Conservation (phyloP, 257 asterid genomes). For the Solanum gandarillasii region DNA sequence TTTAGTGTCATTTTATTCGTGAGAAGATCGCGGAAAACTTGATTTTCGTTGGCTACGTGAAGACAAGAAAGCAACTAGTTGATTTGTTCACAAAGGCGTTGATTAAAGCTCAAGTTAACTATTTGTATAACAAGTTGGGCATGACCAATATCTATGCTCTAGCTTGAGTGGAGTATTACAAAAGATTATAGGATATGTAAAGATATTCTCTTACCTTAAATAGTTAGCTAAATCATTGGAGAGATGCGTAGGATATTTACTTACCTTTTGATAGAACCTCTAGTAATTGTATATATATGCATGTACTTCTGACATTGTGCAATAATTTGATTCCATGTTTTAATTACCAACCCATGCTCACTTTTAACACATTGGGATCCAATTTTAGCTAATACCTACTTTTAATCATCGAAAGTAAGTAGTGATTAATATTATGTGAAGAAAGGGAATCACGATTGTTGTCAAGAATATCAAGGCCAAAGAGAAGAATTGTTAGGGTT, state of each 20-base stretch:
- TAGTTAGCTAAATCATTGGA: neutral
- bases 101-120: neutral
- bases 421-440: neutral
- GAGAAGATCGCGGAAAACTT: too few relatives aligned
- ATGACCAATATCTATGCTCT: neutral
- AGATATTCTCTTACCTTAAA: neutral
- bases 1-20: too few relatives aligned
- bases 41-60: neutral
- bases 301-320: neutral
- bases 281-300: neutral
- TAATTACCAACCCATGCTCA: neutral
- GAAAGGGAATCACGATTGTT: neutral
- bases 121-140: neutral
- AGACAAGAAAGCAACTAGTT: neutral
- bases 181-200: neutral
- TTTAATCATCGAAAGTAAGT: neutral
- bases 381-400: neutral
- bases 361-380: neutral
- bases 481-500: neutral
- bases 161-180: neutral
- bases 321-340: neutral
- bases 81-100: neutral
- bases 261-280: neutral
- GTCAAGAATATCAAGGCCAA: neutral
- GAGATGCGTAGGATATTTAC: neutral